Evolutionary conservation across 306 rosid genomes (phyloP).

Genomic region (Canavalia gladiata): DNA sequence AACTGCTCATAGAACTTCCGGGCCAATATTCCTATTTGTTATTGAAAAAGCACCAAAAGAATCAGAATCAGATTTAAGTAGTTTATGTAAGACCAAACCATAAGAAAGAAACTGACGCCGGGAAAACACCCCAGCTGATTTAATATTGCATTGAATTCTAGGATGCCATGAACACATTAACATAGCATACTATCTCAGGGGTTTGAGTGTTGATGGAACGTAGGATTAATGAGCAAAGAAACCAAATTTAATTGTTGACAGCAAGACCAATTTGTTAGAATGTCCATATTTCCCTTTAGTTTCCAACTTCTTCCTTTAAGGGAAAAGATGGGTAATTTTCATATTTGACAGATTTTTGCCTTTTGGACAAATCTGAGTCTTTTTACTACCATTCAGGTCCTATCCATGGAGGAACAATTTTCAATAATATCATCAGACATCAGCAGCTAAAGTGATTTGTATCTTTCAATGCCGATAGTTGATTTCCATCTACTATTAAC

Average conservation of each 20-base stretch:
- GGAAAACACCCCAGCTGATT: constrained; percentile 13
- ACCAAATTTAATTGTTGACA: not conserved
- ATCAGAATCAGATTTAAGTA: constrained; percentile 42
- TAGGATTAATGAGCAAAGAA: constrained; percentile 25
- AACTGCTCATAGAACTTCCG: constrained; percentile 84
- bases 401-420: constrained; percentile 18
- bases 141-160: constrained; percentile 31
- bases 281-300: constrained; percentile 14
- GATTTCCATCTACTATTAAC: constrained; percentile 9
- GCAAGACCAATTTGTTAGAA: not conserved
- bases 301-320: not conserved
- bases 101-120: constrained; percentile 19
- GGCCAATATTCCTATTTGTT: constrained; percentile 74
- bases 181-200: constrained; percentile 23
- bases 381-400: constrained; percentile 25
- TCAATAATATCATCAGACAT: constrained; percentile 15
- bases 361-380: not conserved
- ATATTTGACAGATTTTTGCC: constrained; percentile 13
- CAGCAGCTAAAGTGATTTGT: not conserved
- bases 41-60: constrained; percentile 47
- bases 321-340: constrained; percentile 12
- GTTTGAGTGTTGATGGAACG: constrained; percentile 3
- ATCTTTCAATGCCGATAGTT: not conserved
- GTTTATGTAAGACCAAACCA: constrained; percentile 31
- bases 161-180: constrained; percentile 35